Conservation (phyloP, 2,329 filamentous ascomycete species). For the Xylaria hypoxylon region DNA sequence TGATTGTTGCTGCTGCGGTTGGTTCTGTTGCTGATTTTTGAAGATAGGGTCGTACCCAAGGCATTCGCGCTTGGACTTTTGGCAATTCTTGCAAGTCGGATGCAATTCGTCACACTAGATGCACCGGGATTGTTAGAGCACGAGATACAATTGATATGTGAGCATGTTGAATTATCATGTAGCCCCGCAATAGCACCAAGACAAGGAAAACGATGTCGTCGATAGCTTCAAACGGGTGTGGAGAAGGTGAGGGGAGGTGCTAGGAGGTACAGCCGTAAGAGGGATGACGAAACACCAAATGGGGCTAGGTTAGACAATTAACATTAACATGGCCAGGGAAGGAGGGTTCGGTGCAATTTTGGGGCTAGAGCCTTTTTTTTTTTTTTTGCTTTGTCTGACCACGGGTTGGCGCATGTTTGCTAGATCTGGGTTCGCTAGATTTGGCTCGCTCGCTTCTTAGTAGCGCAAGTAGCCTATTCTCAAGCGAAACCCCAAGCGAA, state of each 20-base stretch:
- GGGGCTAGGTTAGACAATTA: conserved; percentile 35
- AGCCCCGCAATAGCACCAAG: not conserved
- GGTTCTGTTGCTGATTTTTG: conserved; percentile 66
- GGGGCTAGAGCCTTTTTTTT: conserved; percentile 26
- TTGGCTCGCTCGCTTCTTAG: conserved; percentile 52
- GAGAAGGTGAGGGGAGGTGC: conserved; percentile 23
- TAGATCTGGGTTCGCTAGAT: conserved; percentile 37
- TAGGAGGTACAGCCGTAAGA: conserved; percentile 5
- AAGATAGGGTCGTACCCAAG: conserved; percentile 90
- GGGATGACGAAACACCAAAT: conserved; percentile 34
- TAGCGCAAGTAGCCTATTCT: conserved; percentile 51
- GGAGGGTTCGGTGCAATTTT: conserved; percentile 27
- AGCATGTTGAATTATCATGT: conserved; percentile 8
- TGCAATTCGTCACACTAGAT: conserved; percentile 93
- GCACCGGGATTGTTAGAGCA: conserved; percentile 27
- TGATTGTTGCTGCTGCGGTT: conserved; percentile 58
- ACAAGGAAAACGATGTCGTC: conserved; percentile 13
- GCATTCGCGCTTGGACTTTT: conserved; percentile 89
- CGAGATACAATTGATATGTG: conserved; percentile 11
- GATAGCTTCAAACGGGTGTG: conserved; percentile 31
- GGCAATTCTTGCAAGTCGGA: conserved; percentile 90
- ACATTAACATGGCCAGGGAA: conserved; percentile 14
- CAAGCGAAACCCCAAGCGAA: conserved; percentile 54
- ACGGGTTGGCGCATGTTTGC: conserved; percentile 38
- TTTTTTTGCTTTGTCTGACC: conserved; percentile 36